Percentiles rank a stretch among this genome's conserved stretches.
phyloP scores from a whole-genome alignment of 164 flowering plant species.

The Annona cherimola region DNA sequence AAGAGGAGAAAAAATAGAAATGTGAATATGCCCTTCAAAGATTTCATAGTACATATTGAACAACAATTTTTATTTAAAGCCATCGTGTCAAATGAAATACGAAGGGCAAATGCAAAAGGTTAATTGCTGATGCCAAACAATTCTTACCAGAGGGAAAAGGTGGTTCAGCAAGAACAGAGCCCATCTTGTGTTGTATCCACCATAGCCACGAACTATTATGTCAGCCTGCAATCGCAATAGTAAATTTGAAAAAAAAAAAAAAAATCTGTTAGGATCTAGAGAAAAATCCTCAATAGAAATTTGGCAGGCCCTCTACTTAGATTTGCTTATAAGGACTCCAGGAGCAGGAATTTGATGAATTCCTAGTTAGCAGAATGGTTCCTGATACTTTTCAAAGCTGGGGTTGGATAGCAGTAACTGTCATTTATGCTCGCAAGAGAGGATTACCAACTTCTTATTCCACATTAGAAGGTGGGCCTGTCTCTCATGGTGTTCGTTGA shows the following conservation, averaged over 20 bases:
- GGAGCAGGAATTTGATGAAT: too few relatives aligned
- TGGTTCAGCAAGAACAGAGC: slow-evolving; percentile 76
- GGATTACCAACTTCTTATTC: too few relatives aligned
- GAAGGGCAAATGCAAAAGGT: neutral
- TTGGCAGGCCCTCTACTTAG: neutral
- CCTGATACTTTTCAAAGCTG: too few relatives aligned
- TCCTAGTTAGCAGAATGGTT: too few relatives aligned
- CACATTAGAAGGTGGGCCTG: too few relatives aligned
- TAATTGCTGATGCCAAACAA: neutral
- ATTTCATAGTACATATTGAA: neutral
- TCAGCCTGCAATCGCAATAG: slow-evolving; percentile 49
- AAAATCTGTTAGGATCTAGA: neutral
- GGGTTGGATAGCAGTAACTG: too few relatives aligned
- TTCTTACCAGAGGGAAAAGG: slow-evolving; percentile 63
- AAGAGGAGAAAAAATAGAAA: too few relatives aligned
- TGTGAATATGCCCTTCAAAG: neutral
- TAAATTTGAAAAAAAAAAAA: neutral
- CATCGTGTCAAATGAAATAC: too few relatives aligned
- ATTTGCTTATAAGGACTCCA: neutral
- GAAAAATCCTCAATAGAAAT: too few relatives aligned
- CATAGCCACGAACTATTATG: slow-evolving; percentile 73
- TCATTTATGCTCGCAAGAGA: too few relatives aligned
- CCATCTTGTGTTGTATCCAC: slow-evolving; percentile 94
- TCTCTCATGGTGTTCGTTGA: too few relatives aligned
- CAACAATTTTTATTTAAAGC: neutral